Base-by-base conservation (phyloP, 2,329 filamentous ascomycete genomes). In the Exophiala sp. region DNA sequence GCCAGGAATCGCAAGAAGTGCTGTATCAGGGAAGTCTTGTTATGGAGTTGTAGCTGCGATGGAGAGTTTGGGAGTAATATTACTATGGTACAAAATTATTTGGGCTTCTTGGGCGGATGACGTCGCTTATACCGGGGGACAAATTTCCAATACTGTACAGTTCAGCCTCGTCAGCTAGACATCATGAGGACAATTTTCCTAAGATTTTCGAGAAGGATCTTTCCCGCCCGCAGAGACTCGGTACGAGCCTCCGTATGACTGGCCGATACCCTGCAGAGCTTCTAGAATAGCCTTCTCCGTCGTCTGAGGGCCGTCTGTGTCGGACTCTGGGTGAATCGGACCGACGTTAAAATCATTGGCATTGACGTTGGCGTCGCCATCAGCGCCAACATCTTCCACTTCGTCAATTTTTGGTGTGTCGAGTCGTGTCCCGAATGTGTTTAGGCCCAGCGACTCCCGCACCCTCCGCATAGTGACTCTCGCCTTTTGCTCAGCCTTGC, bases 401-500 rank as follows among this genome's bases (percentile, higher is more conserved):
- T 24, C 29, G 21, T 43, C 41, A 7, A n/a, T 20, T 12, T 24
- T 24, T 24, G 18, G n/a, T n/a, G n/a, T 29, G 8, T 29, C 21
- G 41, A 24, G 29, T 12, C 20, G 21, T 20, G 11, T 24, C 20
- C 11, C 24, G 33, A 58, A 32, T 10, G 41, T 32, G 12, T 47
- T 32, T 24, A 58, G 34, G 2, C 57, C 57, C 29, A 57, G 41
- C 6, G 54, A 42, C 29, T 57, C 32, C 8, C 54, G 46, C 40
- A 58, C 59, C 10, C 49, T 43, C 12, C 20, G 38, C n/a, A 62
- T 50, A 10, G 57, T 60, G 29, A 16, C 38, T 34, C 18, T 40
- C 9, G 59, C 54, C 33, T 47, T 57, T n/a, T 39, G 32, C 38
- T 48, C 47, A 29, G 59, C 59, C 41, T 52, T 58, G 18, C 12